phyloP scores from a whole-genome alignment of 495 filamentous ascomycete species.

The Parmelia sp. region DNA sequence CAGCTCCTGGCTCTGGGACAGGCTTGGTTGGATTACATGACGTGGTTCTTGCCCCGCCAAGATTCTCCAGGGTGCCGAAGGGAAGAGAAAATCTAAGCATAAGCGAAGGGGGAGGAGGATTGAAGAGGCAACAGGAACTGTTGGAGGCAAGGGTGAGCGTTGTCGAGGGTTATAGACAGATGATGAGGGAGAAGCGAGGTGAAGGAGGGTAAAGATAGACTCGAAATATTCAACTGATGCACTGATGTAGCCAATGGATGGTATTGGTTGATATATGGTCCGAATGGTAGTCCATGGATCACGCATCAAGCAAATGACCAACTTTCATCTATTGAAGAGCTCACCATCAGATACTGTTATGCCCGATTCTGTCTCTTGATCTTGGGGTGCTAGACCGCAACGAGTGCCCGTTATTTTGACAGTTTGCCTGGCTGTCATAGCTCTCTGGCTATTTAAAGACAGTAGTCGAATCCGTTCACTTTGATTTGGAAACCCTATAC shows the following conservation, averaged over 20 bases:
- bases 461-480: background rate
- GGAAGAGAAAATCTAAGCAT: conserved; percentile 62
- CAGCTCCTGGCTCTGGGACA: conserved; percentile 19
- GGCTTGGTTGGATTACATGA: conserved; percentile 58
- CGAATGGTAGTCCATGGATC: background rate
- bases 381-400: background rate
- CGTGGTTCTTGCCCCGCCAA: conserved; percentile 74
- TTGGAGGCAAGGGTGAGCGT: conserved; percentile 66
- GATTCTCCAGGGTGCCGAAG: conserved; percentile 55
- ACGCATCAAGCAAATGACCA: background rate
- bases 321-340: background rate
- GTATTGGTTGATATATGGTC: background rate
- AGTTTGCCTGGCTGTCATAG: background rate
- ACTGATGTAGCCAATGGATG: background rate
- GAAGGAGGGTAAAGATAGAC: background rate
- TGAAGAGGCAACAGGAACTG: conserved; percentile 76
- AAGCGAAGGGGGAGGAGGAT: conserved; percentile 68
- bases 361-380: background rate
- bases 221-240: background rate
- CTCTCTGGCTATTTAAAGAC: background rate
- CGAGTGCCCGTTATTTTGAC: background rate
- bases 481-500: background rate
- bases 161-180: conserved; percentile 71
- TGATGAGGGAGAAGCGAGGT: conserved; percentile 64
- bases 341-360: background rate